These are phyloP conservation scores for Claviceps africana DNA, from an alignment of 2,329 filamentous ascomycete genomes.

Conservation along the genomic window DNA sequence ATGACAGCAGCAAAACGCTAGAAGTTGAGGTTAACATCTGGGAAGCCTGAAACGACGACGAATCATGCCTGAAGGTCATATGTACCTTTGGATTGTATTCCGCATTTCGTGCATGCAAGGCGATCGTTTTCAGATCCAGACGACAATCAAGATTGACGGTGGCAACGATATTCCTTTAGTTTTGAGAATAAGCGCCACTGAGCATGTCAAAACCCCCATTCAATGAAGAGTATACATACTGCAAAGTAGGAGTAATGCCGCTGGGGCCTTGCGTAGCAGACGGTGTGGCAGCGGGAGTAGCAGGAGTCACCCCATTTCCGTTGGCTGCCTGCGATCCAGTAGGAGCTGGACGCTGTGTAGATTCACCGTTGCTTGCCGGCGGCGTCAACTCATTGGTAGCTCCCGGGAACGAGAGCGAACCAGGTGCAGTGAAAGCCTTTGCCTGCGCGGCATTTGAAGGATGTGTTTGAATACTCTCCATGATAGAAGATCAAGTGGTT, in stretches of 20 bases:
- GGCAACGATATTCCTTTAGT: slow-evolving; percentile 87
- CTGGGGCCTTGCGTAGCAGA: slow-evolving; percentile 69
- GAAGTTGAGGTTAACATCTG: slow-evolving; percentile 7
- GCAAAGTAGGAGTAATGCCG: slow-evolving; percentile 83
- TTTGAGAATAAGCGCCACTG: slow-evolving; percentile 38
- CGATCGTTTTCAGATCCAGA: slow-evolving; percentile 96
- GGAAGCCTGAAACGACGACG: background rate
- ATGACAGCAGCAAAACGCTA: slow-evolving; percentile 98
- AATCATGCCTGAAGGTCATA: slow-evolving; percentile 7
- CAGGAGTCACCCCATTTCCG: slow-evolving; percentile 72
- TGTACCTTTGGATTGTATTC: slow-evolving; percentile 96
- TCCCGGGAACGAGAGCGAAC: slow-evolving; percentile 83
- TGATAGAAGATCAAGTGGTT: slow-evolving; percentile 29
- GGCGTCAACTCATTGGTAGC: slow-evolving; percentile 72
- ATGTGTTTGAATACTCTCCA: slow-evolving; percentile 86
- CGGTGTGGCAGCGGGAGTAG: slow-evolving; percentile 84
- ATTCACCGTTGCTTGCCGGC: slow-evolving; percentile 56
- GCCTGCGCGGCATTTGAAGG: slow-evolving; percentile 85
- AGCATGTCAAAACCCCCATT: slow-evolving; percentile 15
- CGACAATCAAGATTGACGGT: slow-evolving; percentile 97
- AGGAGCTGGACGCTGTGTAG: slow-evolving; percentile 18
- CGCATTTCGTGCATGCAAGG: slow-evolving; percentile 91
- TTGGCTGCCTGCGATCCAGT: slow-evolving; percentile 44
- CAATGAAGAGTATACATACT: slow-evolving; percentile 60
- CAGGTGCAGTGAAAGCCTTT: slow-evolving; percentile 85